Percentiles rank a stretch among this genome's conserved stretches.
phyloP scores from a whole-genome alignment of 202 grass and related monocot genomes.

The Setaria italica region DNA sequence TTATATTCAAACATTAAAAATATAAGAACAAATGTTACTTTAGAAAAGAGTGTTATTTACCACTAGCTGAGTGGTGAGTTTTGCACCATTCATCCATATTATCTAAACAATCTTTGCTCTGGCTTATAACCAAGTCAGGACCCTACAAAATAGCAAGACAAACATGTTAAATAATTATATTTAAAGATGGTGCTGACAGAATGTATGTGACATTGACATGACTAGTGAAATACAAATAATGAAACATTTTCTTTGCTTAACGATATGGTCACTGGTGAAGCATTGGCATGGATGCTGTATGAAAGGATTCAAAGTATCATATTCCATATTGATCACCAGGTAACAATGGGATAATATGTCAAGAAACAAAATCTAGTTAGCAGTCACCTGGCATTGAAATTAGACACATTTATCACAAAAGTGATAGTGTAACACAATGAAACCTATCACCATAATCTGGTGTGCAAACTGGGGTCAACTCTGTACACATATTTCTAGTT shows the following conservation, averaged over 20 bases:
- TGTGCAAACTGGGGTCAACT: background rate
- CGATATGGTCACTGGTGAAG: background rate
- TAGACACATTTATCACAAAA: background rate
- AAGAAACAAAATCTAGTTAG: constrained; percentile 17
- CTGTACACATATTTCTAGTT: background rate
- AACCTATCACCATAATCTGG: background rate
- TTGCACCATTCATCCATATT: constrained; percentile 87
- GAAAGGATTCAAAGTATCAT: constrained; percentile 9
- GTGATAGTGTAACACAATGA: background rate
- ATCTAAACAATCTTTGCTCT: constrained; percentile 78
- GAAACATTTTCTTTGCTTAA: background rate
- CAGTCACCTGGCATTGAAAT: background rate
- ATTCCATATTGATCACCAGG: background rate
- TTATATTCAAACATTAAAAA: constrained; percentile 18
- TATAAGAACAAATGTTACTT: constrained; percentile 13
- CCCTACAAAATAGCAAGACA: constrained; percentile 57
- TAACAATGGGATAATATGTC: background rate
- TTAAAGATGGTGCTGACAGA: constrained; percentile 6
- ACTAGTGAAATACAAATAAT: background rate
- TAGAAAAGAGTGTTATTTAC: constrained; percentile 49
- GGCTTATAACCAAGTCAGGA: constrained; percentile 86
- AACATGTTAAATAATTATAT: constrained; percentile 26
- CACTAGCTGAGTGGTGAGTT: constrained; percentile 78
- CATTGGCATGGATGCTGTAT: background rate
- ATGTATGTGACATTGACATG: background rate